Evolutionary conservation across 352 stramenopile genomes (phyloP).

Genomic region (Pythium phragmitis): DNA sequence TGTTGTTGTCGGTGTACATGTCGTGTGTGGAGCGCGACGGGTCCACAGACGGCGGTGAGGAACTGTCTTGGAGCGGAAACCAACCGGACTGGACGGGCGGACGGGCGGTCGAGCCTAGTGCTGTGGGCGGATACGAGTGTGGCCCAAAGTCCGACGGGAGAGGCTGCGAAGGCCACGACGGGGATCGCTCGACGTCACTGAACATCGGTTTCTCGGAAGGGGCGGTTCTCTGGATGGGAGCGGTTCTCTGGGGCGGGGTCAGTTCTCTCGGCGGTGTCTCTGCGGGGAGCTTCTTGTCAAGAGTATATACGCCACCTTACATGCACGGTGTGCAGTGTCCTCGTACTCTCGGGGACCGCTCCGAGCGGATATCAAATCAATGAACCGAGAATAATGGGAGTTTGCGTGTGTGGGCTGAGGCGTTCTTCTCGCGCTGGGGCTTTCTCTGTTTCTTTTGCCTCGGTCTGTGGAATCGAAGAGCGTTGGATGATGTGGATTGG

Average conservation of each 20-base stretch:
- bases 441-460: constrained; percentile 18
- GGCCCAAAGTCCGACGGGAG: constrained; percentile 6
- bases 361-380: not conserved
- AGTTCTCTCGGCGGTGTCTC: not conserved
- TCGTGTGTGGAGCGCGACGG: constrained; percentile 21
- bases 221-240: constrained; percentile 8
- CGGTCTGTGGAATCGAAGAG: not conserved
- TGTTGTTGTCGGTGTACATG: constrained; percentile 17
- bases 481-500: constrained; percentile 8
- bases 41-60: not conserved
- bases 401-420: not conserved
- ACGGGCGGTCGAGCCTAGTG: constrained; percentile 3
- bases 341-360: not conserved
- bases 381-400: not conserved
- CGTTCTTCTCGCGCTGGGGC: constrained; percentile 13
- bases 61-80: constrained; percentile 46
- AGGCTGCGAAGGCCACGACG: constrained; percentile 21
- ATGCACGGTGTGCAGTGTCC: not conserved
- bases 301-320: not conserved
- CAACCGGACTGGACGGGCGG: constrained; percentile 43
- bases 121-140: constrained; percentile 7
- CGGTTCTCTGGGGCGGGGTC: constrained; percentile 8
- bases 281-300: not conserved
- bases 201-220: constrained; percentile 19
- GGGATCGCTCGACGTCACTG: constrained; percentile 31